phyloP scores from a whole-genome alignment of 2,329 filamentous ascomycete species.

The Xylaria sp. region DNA sequence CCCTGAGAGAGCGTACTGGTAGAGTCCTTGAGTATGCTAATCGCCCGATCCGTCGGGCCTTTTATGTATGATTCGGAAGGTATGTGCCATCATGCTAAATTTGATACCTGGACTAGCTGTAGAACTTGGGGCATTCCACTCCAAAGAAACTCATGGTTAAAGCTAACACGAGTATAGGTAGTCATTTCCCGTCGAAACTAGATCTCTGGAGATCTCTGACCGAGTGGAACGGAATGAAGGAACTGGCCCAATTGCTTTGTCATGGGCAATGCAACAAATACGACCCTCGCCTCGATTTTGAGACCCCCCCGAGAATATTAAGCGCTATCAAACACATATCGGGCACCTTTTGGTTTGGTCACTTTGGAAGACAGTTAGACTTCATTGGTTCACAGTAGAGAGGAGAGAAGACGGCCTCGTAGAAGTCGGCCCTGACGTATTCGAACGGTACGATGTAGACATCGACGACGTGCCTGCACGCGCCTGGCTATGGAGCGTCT shows the following conservation, averaged over 20 bases:
- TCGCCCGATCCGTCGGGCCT: not conserved
- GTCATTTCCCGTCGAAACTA: too few species aligned
- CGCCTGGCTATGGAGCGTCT: not conserved
- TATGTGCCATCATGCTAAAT: not conserved
- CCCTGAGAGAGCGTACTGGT: conserved; percentile 9
- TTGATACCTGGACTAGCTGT: not conserved
- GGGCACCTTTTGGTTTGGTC: too few species aligned
- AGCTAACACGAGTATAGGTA: not conserved
- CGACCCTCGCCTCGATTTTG: not conserved
- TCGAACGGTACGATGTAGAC: not conserved
- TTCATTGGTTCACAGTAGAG: not conserved
- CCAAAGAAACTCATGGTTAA: not conserved
- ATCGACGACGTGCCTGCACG: not conserved
- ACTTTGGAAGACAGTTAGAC: not conserved
- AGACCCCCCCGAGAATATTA: too few species aligned
- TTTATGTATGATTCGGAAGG: not conserved
- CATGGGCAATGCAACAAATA: not conserved
- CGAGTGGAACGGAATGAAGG: not conserved
- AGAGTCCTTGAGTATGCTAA: not conserved
- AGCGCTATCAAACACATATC: too few species aligned
- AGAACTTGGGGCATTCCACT: not conserved
- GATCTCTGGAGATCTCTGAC: not conserved
- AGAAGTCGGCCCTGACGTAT: not conserved
- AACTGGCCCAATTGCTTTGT: not conserved
- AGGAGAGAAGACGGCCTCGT: not conserved